A percentile compares a stretch with the other conserved stretches of the same genome.
phyloP scores from a whole-genome alignment of 108 stramenopile genomes.

The Conticribra guillardii region DNA sequence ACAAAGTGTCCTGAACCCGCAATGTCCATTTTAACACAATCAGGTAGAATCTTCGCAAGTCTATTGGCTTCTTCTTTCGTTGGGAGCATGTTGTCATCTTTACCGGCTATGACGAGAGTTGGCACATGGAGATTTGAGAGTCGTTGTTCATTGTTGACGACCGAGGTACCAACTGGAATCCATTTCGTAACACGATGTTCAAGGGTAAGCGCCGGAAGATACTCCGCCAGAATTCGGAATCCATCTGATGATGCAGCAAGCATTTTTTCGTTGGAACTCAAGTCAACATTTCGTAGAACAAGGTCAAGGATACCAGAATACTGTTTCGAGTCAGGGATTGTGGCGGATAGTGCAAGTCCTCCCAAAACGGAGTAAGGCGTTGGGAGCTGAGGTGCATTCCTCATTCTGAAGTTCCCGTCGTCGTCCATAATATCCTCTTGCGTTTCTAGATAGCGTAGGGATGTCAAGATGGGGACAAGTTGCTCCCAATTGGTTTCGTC shows the following conservation, averaged over 20 bases:
- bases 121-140: conserved; percentile 63
- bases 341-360: conserved; percentile 56
- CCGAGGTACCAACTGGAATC: conserved; percentile 68
- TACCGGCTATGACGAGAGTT: conserved; percentile 75
- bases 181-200: conserved; percentile 78
- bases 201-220: conserved; percentile 62
- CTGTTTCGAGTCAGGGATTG: conserved; percentile 68
- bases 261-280: conserved; percentile 21
- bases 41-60: conserved; percentile 59
- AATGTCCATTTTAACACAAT: conserved; percentile 67
- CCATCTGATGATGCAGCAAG: conserved; percentile 50
- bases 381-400: conserved; percentile 35
- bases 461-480: conserved; percentile 65
- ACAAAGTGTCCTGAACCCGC: conserved; percentile 77
- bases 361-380: conserved; percentile 76
- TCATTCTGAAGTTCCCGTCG: conserved; percentile 17
- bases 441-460: conserved; percentile 53
- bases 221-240: conserved; percentile 64
- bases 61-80: conserved; percentile 69
- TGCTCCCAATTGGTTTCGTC: conserved; percentile 79
- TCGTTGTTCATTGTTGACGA: conserved; percentile 58
- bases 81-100: conserved; percentile 77
- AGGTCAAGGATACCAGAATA: conserved; percentile 55
- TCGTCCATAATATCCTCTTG: conserved; percentile 27
- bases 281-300: conserved; percentile 29